These are phyloP conservation scores for Cystobasidium sp. DNA, from an alignment of 1,284 basidiomycete species.

Conservation along the genomic window DNA sequence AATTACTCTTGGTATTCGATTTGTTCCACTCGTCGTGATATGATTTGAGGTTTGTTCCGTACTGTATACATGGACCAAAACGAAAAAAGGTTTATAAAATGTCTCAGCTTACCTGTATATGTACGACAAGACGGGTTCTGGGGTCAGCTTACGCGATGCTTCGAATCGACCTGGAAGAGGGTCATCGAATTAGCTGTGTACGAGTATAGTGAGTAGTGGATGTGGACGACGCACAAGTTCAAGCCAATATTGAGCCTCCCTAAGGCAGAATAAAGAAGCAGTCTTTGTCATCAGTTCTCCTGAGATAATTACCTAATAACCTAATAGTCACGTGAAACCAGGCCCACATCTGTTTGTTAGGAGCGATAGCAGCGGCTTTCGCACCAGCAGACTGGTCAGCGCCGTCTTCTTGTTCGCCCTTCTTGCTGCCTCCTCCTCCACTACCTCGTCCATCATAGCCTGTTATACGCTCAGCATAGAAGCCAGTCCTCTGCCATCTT, in stretches of 20 bases:
- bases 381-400: slow-evolving; percentile 20
- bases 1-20: slow-evolving; percentile 69
- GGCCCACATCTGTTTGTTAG: slow-evolving; percentile 42
- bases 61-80: slow-evolving; percentile 57
- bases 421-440: slow-evolving; percentile 34
- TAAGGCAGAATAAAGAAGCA: neutral
- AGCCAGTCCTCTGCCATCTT: slow-evolving; percentile 50
- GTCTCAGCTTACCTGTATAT: slow-evolving; percentile 72
- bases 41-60: slow-evolving; percentile 66
- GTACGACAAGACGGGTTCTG: slow-evolving; percentile 69
- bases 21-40: slow-evolving; percentile 64
- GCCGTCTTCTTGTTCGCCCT: slow-evolving; percentile 46
- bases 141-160: slow-evolving; percentile 56
- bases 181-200: neutral
- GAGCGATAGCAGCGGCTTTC: slow-evolving; percentile 31
- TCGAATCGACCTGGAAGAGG: slow-evolving; percentile 5
- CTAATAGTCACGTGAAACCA: neutral
- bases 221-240: slow-evolving; percentile 50
- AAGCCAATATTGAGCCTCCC: slow-evolving; percentile 41
- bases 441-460: slow-evolving; percentile 34
- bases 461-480: slow-evolving; percentile 50
- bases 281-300: neutral
- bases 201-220: slow-evolving; percentile 40
- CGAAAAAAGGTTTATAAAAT: too few species aligned
- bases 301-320: neutral